Evolutionary conservation across 768 basidiomycete genomes (phyloP), one percentile per base, ranked within the genome.

Genomic region (Dendrothele bispora): DNA sequence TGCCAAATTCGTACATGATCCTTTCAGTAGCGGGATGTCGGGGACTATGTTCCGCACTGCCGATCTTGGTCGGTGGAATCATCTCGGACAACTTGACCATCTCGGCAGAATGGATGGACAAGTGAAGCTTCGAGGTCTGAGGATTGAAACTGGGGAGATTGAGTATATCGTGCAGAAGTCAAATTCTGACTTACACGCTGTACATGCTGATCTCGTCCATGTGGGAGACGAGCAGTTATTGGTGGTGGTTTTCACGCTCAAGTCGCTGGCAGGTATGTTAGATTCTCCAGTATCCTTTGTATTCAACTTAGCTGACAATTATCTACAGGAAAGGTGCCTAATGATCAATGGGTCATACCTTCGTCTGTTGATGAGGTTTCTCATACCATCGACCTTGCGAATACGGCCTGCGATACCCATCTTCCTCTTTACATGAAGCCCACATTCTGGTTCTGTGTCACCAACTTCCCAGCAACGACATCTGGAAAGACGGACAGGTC

Each of bases 111-210:
- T 55, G 14, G 66, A 67, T 56, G 55, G 64, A 29, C 65, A 67
- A 35, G 58, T 67, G 46, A 67, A 67, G 49, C 55, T 67, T 47
- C 61, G 62, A 6, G 65, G 66, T 22, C 61, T 58, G 21, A 62
- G 66, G 21, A 60, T 67, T n/a, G 65, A 67, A 35, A 60, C 63
- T 11, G 61, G 62, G 12, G 65, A 67, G 48, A 57, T 67, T 14
- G 65, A 67, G 53, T 56, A 58, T 34, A 61, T 62, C 1, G 41
- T 49, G n/a, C 22, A 21, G 41, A 32, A 39, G 11, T 24, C 25
- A 5, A 28, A 20, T 18, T 11, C 25, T 5, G 43, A 30, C 25
- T 11, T 44, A 5, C 25, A 32, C n/a, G 25, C 11, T 11, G n/a
- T 44, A 5, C 32, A 44, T 20, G n/a, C 21, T 10, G 27, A 24